A percentile compares a stretch with the other conserved stretches of the same genome.
Evolutionary conservation across 2,329 filamentous ascomycete genomes (phyloP).

Genomic region (Fusarium devonianum): DNA sequence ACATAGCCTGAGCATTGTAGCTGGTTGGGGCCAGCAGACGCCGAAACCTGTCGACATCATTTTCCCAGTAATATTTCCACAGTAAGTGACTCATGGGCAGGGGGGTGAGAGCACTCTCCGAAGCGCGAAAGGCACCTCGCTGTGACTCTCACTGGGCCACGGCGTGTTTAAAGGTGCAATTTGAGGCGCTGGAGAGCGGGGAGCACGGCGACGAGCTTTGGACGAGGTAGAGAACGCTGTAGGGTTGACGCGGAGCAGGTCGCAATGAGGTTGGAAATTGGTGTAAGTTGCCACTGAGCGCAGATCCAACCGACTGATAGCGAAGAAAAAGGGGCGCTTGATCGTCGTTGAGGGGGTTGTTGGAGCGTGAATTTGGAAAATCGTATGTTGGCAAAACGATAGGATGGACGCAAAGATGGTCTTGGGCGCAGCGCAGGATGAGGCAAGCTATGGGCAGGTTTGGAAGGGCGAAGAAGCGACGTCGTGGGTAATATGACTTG

Average conservation of each 20-base stretch:
- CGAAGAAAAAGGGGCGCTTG: slow-evolving; percentile 13
- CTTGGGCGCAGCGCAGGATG: slow-evolving; percentile 3
- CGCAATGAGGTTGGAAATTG: slow-evolving; percentile 19
- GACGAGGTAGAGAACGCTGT: neutral
- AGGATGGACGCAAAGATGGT: neutral
- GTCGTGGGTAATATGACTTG: slow-evolving; percentile 19
- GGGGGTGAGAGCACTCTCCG: slow-evolving; percentile 45
- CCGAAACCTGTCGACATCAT: slow-evolving; percentile 96
- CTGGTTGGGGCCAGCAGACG: slow-evolving; percentile 80
- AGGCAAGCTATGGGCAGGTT: slow-evolving; percentile 17
- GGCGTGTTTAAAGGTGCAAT: slow-evolving; percentile 86
- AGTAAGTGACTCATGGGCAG: slow-evolving; percentile 90
- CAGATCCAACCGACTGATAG: slow-evolving; percentile 17
- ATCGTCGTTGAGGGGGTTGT: slow-evolving; percentile 4
- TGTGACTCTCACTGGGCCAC: slow-evolving; percentile 84
- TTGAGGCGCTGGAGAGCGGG: slow-evolving; percentile 46
- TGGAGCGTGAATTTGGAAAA: neutral
- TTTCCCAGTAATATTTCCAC: slow-evolving; percentile 96
- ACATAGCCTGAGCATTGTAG: slow-evolving; percentile 61
- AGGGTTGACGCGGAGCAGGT: slow-evolving; percentile 15
- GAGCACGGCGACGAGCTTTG: slow-evolving; percentile 6
- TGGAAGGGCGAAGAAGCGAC: slow-evolving; percentile 13
- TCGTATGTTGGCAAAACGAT: neutral
- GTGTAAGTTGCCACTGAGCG: slow-evolving; percentile 38
- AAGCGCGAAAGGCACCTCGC: slow-evolving; percentile 77